These are phyloP conservation scores for Tricholoma sp. DNA, from an alignment of 768 basidiomycete species.

Conservation along the genomic window DNA sequence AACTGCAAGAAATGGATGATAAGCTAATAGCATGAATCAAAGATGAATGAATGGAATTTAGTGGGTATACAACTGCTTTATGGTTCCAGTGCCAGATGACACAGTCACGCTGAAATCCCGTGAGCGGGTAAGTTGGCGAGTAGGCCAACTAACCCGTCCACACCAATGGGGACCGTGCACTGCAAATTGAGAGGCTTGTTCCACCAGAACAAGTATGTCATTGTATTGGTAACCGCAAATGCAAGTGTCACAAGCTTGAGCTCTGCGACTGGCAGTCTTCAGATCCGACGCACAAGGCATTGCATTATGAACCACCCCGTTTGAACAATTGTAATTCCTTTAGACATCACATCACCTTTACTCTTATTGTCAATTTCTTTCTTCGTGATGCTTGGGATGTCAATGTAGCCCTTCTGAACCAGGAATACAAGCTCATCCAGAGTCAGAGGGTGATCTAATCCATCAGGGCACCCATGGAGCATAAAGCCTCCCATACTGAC, in stretches of 20 bases:
- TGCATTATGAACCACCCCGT: conserved; percentile 24
- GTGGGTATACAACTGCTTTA: too few species aligned
- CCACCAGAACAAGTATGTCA: conserved; percentile 28
- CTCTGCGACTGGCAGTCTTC: conserved; percentile 18
- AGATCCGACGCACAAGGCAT: conserved; percentile 15
- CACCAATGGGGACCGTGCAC: background rate
- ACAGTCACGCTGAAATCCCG: too few species aligned
- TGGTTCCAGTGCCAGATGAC: too few species aligned
- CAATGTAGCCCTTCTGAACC: background rate
- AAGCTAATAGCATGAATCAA: too few species aligned
- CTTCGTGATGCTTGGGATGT: background rate
- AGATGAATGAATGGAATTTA: too few species aligned
- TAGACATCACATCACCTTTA: conserved; percentile 18
- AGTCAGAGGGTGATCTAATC: background rate
- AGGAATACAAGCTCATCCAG: background rate
- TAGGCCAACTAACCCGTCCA: too few species aligned
- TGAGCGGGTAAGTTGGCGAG: too few species aligned
- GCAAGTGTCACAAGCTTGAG: conserved; percentile 25
- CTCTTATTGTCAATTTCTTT: conserved; percentile 12
- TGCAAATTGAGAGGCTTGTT: conserved; percentile 22
- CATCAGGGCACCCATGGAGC: background rate
- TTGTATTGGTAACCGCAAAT: conserved; percentile 19
- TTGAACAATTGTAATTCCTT: conserved; percentile 17
- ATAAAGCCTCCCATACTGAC: conserved; percentile 2
- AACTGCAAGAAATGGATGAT: too few species aligned